Evolutionary conservation across 2,329 filamentous ascomycete species (phyloP), one percentile per base, ranked within the genome.

Genomic region (Ophiostoma angusticollis): DNA sequence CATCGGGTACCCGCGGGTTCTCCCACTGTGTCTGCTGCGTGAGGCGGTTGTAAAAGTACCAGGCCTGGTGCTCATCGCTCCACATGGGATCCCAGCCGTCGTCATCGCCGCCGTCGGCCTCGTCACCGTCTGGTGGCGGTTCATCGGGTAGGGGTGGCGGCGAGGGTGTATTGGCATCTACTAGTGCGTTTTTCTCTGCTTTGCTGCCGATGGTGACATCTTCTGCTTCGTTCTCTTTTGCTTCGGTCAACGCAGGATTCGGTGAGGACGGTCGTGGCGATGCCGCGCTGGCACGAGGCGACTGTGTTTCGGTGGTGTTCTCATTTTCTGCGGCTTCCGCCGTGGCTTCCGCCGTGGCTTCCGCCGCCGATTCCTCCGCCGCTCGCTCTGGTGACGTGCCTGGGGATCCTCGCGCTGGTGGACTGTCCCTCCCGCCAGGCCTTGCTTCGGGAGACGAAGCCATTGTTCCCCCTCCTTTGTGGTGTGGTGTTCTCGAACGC

Each of bases 1-100:
- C 59, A 29, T 63, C 61, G 4, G 78, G 70, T 7, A 87, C 64
- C 35, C 85, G 79, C 8, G 85, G 85, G 51, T 93, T 93, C 29
- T 87, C 80, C 83, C 85, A 91, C 52, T 89, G 84, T 30, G 74
- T 74, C 45, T 71, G 64, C 23, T 74, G 70, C 6, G 83, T 91
- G 55, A 81, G 77, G 46, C 78, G 75, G 56, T 93, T 93, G 66
- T 77, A 76, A 60, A 93, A 93, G 61, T 84, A 93, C 63, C 78
- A 93, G 2, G 76, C 69, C 45, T 79, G 70, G 3, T 70, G 66
- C 35, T 56, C 66, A 16, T 70, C 60, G 50, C 91, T 84, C 81
- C 83, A 91, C 40, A 81, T 65, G 23, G 77, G 77, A 44, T 81
- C 77, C 85, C 85, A 93, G 41, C 86, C 86, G 49, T 78, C 74